Evolutionary conservation across 176 grass and related monocot genomes (phyloP).

Genomic region (Oryza meyeriana): DNA sequence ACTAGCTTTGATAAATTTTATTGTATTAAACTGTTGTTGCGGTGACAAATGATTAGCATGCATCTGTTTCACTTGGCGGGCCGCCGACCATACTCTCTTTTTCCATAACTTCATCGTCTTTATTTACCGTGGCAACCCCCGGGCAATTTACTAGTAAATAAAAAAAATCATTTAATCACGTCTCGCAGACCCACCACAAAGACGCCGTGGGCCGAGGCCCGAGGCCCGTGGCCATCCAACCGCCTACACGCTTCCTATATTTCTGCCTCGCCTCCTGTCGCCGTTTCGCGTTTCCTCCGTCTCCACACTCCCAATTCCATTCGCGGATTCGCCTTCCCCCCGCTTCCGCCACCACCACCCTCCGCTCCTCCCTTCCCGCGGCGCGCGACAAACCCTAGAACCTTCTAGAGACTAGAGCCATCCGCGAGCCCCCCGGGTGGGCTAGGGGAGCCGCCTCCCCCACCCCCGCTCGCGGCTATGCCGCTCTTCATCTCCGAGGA

Average conservation of each 20-base stretch:
- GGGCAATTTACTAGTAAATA: too few relatives aligned
- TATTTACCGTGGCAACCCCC: too few relatives aligned
- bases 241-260: background rate
- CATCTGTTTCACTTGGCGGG: too few relatives aligned
- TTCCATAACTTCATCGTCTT: too few relatives aligned
- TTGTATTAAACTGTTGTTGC: too few relatives aligned
- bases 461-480: constrained; percentile 39
- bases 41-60: too few relatives aligned
- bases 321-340: constrained; percentile 30
- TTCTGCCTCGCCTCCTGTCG: constrained; percentile 12
- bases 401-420: constrained; percentile 22
- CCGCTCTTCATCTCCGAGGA: constrained; percentile 92
- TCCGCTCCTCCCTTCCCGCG: background rate
- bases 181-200: background rate
- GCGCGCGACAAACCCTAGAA: constrained; percentile 58
- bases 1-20: too few relatives aligned
- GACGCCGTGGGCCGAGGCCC: background rate
- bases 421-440: background rate
- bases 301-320: constrained; percentile 2
- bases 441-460: background rate
- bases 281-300: constrained; percentile 4
- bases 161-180: background rate
- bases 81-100: too few relatives aligned
- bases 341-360: background rate
- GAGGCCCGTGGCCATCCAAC: background rate